These are phyloP conservation scores for Malus hybrid DNA, from an alignment of 331 rosid species.

Conservation along the genomic window DNA sequence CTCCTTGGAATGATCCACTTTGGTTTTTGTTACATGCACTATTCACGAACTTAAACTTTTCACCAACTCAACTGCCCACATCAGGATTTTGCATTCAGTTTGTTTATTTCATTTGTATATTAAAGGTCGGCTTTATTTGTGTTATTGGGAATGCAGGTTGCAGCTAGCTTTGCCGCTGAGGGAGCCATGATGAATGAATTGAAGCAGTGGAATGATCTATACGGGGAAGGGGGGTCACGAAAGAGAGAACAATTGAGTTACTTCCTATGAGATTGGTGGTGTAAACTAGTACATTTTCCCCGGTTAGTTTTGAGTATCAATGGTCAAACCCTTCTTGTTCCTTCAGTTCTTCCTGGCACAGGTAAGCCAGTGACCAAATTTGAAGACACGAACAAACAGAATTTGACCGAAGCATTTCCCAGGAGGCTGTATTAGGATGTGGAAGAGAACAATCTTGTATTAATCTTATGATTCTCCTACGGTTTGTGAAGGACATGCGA, in stretches of 20 bases:
- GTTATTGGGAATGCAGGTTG: constrained; percentile 43
- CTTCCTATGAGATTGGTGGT: constrained; percentile 45
- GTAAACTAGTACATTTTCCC: constrained; percentile 3
- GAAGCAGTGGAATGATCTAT: constrained; percentile 85
- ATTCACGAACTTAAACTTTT: neutral
- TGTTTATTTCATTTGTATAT: neutral
- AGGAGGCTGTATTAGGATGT: neutral
- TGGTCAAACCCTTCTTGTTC: neutral
- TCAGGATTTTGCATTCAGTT: neutral
- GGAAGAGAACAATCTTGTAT: neutral
- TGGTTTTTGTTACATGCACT: neutral
- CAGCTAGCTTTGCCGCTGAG: constrained; percentile 86
- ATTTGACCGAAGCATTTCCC: neutral
- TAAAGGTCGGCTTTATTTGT: neutral
- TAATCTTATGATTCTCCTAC: neutral
- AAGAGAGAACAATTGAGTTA: constrained; percentile 76
- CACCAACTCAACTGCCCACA: neutral
- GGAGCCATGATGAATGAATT: constrained; percentile 85
- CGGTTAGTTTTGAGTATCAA: neutral
- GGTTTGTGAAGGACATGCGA: neutral
- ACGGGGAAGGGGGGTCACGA: constrained; percentile 92
- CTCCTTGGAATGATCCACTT: neutral
- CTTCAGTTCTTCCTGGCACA: neutral
- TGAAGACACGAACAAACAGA: neutral
- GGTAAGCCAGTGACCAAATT: neutral